Base-by-base conservation (phyloP, 2,329 filamentous ascomycete species). In the Aspergillus floridensis region DNA sequence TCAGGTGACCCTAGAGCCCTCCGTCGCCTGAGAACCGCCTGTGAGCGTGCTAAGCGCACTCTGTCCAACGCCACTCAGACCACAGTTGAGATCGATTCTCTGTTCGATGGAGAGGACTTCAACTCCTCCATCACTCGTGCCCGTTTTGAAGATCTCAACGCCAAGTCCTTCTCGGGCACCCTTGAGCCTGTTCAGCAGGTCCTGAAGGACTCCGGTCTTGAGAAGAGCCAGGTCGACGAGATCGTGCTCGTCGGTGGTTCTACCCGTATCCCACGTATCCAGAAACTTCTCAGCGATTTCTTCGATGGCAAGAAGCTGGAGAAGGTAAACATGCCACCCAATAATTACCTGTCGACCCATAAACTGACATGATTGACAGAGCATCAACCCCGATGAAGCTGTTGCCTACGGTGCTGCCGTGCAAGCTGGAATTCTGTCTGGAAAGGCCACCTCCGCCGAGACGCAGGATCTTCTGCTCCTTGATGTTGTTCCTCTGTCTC, bases 301-400 rank as follows among this genome's bases (percentile, higher is more conserved):
- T 99, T 99, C 84, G 91, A 96, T 79, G 93, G 93, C 82, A 99
- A 99, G 92, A 97, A 99, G 90, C 91, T 97, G 69, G 93, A 98
- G 88, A 98, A 97, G 86, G 76, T 78, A 61, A 67, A 66, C 59
- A 41, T 6, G 51, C 2, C 24, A 8, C 22, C 19, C 31, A 14
- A 32, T 14, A 14, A 22, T n/a, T 4, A 19, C 14, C 21, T 8
- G n/a, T 31, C n/a, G 10, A 24, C 4, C 29, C 29, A 14, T n/a
- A 47, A 31, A 35, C 35, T 56, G 8, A 53, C 29, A 5, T 24
- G 35, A 19, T 29, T 31, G 59, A 51, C 61, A 76, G 77, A 95
- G 91, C 85, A 98, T 98, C 85, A 99, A 99, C 88, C 95, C 95
- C 73, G 95, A 99, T 77, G 95, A 99, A 86, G 95, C 95, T 71